Percentiles rank a stretch among this genome's conserved stretches.
phyloP scores from a whole-genome alignment of 2,329 filamentous ascomycete genomes.

The Alternaria brassicae region DNA sequence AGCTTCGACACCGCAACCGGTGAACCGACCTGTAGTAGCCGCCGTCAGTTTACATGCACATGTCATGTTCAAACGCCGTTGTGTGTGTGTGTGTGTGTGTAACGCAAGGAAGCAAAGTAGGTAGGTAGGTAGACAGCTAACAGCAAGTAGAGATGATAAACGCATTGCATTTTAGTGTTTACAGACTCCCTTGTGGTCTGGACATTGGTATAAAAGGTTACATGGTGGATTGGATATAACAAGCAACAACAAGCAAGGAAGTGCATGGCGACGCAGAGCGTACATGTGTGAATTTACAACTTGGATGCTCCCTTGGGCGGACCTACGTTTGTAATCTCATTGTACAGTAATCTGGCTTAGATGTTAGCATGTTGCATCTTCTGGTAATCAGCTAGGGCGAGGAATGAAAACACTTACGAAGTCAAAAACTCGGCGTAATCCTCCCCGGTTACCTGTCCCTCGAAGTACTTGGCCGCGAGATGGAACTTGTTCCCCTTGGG shows the following conservation, averaged over 20 bases:
- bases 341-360: slow-evolving; percentile 74
- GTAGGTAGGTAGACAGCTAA: no score
- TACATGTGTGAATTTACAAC: no score
- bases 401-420: slow-evolving; percentile 62
- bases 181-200: not conserved
- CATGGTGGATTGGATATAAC: not conserved
- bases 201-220: slow-evolving; percentile 16
- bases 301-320: slow-evolving; percentile 63
- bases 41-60: slow-evolving; percentile 23
- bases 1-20: slow-evolving; percentile 24
- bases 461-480: slow-evolving; percentile 91
- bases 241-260: not conserved
- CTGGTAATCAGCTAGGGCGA: not conserved
- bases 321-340: slow-evolving; percentile 82
- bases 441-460: slow-evolving; percentile 91
- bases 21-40: slow-evolving; percentile 15
- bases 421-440: slow-evolving; percentile 98
- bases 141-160: not conserved
- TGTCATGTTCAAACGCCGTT: slow-evolving; percentile 7
- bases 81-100: not conserved
- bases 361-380: not conserved
- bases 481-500: slow-evolving; percentile 90
- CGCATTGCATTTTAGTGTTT: slow-evolving; percentile 8
- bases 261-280: no score
- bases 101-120: not conserved